Evolutionary conservation across 345 rosid genomes (phyloP).

Genomic region (Hibiscus tridactylites): DNA sequence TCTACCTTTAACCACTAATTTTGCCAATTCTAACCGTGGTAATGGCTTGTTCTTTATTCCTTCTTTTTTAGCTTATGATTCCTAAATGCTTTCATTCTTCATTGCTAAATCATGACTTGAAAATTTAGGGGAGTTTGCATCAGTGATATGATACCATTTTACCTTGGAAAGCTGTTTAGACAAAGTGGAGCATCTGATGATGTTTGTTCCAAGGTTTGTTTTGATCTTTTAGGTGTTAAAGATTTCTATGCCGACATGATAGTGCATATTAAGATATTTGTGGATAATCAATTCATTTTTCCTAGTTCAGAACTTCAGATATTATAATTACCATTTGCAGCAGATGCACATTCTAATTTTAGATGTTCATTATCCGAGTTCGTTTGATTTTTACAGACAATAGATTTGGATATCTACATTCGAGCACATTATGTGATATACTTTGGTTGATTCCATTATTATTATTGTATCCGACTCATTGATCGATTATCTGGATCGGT

Average conservation of each 20-base stretch:
- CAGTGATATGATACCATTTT: conserved; percentile 93
- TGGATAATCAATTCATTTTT: not conserved
- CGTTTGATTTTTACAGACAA: not conserved
- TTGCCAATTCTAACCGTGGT: not conserved
- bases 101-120: conserved; percentile 2
- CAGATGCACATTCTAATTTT: not conserved
- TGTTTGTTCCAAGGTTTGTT: conserved; percentile 68
- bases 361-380: not conserved
- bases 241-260: not conserved
- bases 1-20: not conserved
- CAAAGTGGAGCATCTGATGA: conserved; percentile 67
- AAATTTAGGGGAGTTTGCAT: conserved; percentile 74
- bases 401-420: no score
- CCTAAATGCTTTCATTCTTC: conserved; percentile 2
- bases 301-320: not conserved
- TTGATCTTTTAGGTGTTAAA: conserved; percentile 13
- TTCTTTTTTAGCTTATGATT: not conserved
- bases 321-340: not conserved
- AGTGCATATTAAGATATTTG: not conserved
- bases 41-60: not conserved
- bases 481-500: no score
- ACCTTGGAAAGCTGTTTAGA: conserved; percentile 68
- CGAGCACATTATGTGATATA: no score
- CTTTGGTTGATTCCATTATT: not conserved
- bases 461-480: no score